Evolutionary conservation across 768 basidiomycete species (phyloP).

Genomic region (Inosperma sp.): DNA sequence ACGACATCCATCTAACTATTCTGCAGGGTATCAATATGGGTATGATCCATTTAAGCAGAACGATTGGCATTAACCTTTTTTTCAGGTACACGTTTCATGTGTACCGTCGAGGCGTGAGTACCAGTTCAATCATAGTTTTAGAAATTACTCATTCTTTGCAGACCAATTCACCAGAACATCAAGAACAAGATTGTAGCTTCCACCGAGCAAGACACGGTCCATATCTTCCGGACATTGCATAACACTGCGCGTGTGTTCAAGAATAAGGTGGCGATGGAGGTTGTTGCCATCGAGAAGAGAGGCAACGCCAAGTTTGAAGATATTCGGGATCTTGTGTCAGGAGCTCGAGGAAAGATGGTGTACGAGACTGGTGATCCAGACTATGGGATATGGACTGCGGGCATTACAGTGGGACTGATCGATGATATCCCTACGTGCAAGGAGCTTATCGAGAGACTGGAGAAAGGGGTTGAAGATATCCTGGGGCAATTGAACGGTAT

Average conservation of each 20-base stretch:
- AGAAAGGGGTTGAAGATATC: constrained; percentile 68
- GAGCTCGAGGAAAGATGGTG: constrained; percentile 62
- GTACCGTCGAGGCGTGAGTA: constrained; percentile 72
- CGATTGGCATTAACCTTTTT: constrained; percentile 18
- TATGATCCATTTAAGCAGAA: constrained; percentile 14
- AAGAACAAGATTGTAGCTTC: constrained; percentile 86
- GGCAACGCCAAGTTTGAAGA: constrained; percentile 89
- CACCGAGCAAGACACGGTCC: constrained; percentile 77
- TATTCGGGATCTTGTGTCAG: constrained; percentile 70
- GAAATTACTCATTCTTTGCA: constrained; percentile 23
- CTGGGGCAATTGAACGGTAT: constrained; percentile 44
- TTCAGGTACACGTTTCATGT: constrained; percentile 81
- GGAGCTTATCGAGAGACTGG: constrained; percentile 62
- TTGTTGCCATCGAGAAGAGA: constrained; percentile 75
- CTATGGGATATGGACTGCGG: constrained; percentile 81
- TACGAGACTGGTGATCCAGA: constrained; percentile 85
- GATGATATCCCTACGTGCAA: constrained; percentile 82
- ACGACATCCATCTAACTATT: neutral
- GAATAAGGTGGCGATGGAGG: constrained; percentile 79
- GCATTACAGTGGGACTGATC: constrained; percentile 65
- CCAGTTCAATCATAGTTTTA: neutral
- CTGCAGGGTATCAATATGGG: constrained; percentile 84
- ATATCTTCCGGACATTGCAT: constrained; percentile 84
- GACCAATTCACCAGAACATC: constrained; percentile 84
- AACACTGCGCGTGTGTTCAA: constrained; percentile 86